Percentiles rank a stretch among this genome's conserved stretches.
Conservation (phyloP, 2,329 filamentous ascomycete species). For the Penicillium capsulatum region DNA sequence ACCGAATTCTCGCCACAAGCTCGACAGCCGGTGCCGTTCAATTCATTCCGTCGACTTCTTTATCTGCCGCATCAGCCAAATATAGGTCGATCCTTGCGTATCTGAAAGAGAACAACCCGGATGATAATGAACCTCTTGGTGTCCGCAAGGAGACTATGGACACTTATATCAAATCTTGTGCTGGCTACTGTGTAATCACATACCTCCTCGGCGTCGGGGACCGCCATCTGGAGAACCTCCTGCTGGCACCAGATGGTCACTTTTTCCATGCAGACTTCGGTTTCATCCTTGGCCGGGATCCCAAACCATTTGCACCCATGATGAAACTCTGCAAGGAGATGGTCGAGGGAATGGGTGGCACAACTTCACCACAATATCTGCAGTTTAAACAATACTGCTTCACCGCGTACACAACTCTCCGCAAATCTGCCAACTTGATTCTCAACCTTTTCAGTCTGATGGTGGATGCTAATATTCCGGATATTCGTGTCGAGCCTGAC, state of each 20-base stretch:
- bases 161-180: slow-evolving; percentile 91
- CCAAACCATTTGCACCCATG: slow-evolving; percentile 92
- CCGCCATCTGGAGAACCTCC: slow-evolving; percentile 89
- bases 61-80: slow-evolving; percentile 78
- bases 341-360: slow-evolving; percentile 96
- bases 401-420: slow-evolving; percentile 83
- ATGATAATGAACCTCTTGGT: slow-evolving; percentile 73
- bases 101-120: slow-evolving; percentile 83
- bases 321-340: slow-evolving; percentile 98
- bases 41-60: slow-evolving; percentile 80
- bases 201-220: slow-evolving; percentile 96
- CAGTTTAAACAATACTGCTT: slow-evolving; percentile 96
- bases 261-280: slow-evolving; percentile 99
- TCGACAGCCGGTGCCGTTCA: slow-evolving; percentile 86
- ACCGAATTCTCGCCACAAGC: slow-evolving; percentile 92
- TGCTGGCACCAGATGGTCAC: slow-evolving; percentile 82
- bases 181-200: slow-evolving; percentile 97
- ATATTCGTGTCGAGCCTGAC: slow-evolving; percentile 86
- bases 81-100: slow-evolving; percentile 78
- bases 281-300: slow-evolving; percentile 93
- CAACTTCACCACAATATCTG: slow-evolving; percentile 72
- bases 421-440: slow-evolving; percentile 86
- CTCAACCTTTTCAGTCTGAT: slow-evolving; percentile 94
- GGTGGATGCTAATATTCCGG: slow-evolving; percentile 95
- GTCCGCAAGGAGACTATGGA: slow-evolving; percentile 91